These are phyloP conservation scores for Dipteronia sinensis DNA, from an alignment of 345 rosid genomes.

Conservation along the genomic window DNA sequence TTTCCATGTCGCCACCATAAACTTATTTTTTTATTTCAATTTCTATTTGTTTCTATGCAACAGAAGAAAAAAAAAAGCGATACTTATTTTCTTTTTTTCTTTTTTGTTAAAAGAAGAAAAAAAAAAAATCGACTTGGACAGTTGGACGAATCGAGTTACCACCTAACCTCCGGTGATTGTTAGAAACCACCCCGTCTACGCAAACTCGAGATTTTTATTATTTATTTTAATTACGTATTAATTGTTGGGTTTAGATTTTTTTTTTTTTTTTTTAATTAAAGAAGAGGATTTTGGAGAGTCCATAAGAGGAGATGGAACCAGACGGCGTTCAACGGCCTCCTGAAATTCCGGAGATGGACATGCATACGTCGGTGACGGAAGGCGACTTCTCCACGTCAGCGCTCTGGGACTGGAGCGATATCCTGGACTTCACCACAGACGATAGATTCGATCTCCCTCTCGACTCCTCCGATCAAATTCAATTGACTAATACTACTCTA, in stretches of 20 bases:
- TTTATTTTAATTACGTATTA: not conserved
- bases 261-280: no score
- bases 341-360: constrained; percentile 37
- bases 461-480: constrained; percentile 33
- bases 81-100: no score
- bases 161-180: constrained; percentile 7
- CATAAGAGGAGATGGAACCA: constrained; percentile 9
- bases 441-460: constrained; percentile 53
- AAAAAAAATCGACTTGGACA: not conserved
- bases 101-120: not conserved
- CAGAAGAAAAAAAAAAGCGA: no score
- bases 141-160: not conserved
- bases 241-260: not conserved
- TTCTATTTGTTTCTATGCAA: not conserved
- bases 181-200: not conserved
- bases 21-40: not conserved
- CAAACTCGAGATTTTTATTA: not conserved
- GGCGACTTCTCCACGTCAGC: constrained; percentile 52
- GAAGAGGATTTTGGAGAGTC: not conserved
- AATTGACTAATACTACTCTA: constrained; percentile 14
- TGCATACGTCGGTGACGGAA: constrained; percentile 32
- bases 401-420: constrained; percentile 84
- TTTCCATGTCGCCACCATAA: constrained; percentile 1
- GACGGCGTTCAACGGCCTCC: constrained; percentile 1
- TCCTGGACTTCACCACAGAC: constrained; percentile 73